Base-by-base conservation (phyloP, 148 eudicot genomes). In the Dysphania ambrosioides region DNA sequence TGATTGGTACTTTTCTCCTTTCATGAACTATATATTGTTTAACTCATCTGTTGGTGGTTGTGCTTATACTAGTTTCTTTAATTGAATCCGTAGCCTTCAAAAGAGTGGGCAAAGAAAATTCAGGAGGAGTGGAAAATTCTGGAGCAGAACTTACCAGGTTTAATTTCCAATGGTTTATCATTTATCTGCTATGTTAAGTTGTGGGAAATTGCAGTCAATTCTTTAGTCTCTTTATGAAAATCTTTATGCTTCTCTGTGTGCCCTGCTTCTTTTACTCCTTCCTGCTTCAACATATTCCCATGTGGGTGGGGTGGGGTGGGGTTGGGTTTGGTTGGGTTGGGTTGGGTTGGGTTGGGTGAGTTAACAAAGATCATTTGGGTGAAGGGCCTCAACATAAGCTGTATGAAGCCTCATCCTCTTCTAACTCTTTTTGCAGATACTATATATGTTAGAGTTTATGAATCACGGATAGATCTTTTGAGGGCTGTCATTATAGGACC, bases 91-190 rank as follows among this genome's bases (percentile, higher is more conserved):
- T 62, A 84, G 94, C 92, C 88, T 34, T 63, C 87, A n/a, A 88
- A 84, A 80, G 29, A 79, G 26, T 91, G 97, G 94, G 71, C 85
- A 41, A 91, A 88, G 86, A 89, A 82, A 78, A 78, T 91, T 77
- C 97, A 89, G 85, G 97, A 89, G 29, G 97, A 91, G 56, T 91
- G 97, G 97, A 89, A 81, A 77, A 86, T 85, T 56, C 78, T 91
- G 53, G 90, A 89, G 87, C 81, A 86, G 65, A 90, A 87, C 73
- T 83, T 91, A 70, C 97, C 97, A 12, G 97, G 97, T 91, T 57
- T 74, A 85, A 72, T 41, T 41, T 64, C 41, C 55, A 29, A 57
- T 32, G 53, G 4, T 0, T 21, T 35, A 38, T 2, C 47, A 49
- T 55, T 15, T 53, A 74, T 24, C 58, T 19, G n/a, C 26, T 42